Evolutionary conservation across 2,329 filamentous ascomycete species (phyloP).

Genomic region (Gnomoniopsis smithogilvyi): DNA sequence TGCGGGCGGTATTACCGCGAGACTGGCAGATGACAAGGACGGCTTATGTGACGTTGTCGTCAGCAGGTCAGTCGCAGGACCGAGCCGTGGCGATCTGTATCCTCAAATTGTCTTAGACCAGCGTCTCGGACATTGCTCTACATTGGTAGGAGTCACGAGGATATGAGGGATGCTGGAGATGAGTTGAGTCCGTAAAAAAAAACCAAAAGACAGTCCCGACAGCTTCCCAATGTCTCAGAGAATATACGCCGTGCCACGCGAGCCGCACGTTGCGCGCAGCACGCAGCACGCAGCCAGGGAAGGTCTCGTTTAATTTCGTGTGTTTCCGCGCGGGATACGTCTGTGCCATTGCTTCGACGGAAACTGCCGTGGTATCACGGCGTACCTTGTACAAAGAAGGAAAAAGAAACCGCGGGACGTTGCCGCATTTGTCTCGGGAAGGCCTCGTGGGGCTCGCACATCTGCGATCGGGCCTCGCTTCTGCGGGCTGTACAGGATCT

Average conservation of each 20-base stretch:
- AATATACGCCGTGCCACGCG: conserved; percentile 3
- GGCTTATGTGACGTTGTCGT: background rate
- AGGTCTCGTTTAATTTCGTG: background rate
- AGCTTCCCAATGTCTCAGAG: background rate
- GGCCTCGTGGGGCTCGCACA: background rate
- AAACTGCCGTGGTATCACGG: background rate
- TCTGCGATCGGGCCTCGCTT: conserved; percentile 5
- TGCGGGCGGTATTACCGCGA: background rate
- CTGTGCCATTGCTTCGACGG: background rate
- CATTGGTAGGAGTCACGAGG: background rate
- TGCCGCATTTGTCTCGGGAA: background rate
- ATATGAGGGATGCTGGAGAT: background rate
- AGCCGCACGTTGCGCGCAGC: background rate
- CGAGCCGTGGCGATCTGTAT: background rate
- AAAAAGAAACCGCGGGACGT: background rate
- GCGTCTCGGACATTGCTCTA: background rate
- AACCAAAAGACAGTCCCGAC: background rate
- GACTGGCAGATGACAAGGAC: background rate
- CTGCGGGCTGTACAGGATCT: conserved; percentile 9
- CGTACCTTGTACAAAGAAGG: background rate
- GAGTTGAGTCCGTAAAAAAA: background rate
- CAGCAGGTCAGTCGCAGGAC: background rate
- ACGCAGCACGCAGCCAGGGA: background rate
- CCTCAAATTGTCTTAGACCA: background rate
- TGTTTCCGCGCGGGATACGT: background rate